These are phyloP conservation scores for Grifola frondosa DNA, from an alignment of 1,284 basidiomycete species.

Conservation along the genomic window DNA sequence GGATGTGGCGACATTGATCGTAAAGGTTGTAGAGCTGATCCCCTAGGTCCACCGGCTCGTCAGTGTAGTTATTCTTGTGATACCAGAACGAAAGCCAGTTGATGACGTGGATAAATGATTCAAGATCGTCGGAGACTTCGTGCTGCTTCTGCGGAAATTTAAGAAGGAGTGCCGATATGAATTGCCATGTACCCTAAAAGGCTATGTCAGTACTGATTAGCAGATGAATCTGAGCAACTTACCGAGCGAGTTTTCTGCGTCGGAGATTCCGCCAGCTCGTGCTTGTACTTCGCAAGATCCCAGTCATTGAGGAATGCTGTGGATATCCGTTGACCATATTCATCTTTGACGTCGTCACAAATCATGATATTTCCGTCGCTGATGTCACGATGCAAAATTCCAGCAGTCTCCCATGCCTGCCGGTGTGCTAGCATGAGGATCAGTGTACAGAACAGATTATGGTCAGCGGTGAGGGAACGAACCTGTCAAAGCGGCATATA, in stretches of 20 bases:
- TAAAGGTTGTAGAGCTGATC: too few relatives aligned
- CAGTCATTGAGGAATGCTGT: constrained; percentile 16
- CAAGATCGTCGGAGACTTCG: constrained; percentile 10
- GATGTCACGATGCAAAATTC: constrained; percentile 5
- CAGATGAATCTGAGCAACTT: too few relatives aligned
- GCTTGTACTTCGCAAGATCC: constrained; percentile 12
- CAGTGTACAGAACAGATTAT: background rate
- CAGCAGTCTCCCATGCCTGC: background rate
- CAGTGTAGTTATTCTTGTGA: too few relatives aligned
- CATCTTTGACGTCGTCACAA: background rate
- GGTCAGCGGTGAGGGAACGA: background rate
- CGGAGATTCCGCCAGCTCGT: background rate
- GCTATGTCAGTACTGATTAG: too few relatives aligned
- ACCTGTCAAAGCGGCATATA: constrained; percentile 7
- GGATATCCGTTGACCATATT: background rate
- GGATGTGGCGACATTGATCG: too few relatives aligned
- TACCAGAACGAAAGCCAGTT: constrained; percentile 5
- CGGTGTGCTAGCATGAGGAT: constrained; percentile 1
- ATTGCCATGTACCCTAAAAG: constrained; percentile 9
- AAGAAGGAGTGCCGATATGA: constrained; percentile 14
- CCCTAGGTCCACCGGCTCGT: too few relatives aligned
- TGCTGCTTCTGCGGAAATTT: constrained; percentile 2
- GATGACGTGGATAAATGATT: constrained; percentile 9
- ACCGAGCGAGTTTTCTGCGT: too few relatives aligned
- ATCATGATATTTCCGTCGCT: constrained; percentile 7